phyloP scores from a whole-genome alignment of 176 grass and related monocot species.

The Dactylis glomerata region DNA sequence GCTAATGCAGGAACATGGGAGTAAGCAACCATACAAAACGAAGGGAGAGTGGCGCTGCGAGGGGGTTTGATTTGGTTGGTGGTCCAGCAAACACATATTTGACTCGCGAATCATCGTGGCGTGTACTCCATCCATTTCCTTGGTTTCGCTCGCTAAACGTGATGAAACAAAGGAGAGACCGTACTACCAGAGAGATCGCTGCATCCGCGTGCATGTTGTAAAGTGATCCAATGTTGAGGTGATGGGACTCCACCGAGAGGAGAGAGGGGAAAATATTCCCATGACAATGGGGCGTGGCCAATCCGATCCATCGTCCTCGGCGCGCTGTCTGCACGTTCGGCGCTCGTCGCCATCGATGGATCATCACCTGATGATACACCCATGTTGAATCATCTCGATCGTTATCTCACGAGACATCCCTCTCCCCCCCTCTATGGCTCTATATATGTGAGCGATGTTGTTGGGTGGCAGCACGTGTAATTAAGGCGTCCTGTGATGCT shows the following conservation, averaged over 20 bases:
- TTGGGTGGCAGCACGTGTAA: too few species aligned
- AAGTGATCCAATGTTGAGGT: background rate
- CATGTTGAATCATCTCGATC: too few species aligned
- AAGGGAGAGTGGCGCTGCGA: background rate
- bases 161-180: background rate
- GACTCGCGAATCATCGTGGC: background rate
- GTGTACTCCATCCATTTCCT: background rate
- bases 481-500: too few species aligned
- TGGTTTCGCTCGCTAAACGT: background rate
- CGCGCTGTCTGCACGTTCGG: background rate
- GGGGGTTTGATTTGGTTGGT: background rate
- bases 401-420: too few species aligned
- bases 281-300: slow-evolving; percentile 35
- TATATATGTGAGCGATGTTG: too few species aligned
- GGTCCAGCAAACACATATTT: background rate
- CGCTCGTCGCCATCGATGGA: background rate
- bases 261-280: slow-evolving; percentile 6
- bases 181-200: background rate
- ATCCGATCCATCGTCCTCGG: background rate
- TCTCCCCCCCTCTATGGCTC: too few species aligned
- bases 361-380: too few species aligned
- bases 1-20: background rate
- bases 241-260: background rate
- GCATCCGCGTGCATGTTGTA: background rate
- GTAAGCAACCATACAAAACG: too few species aligned